These are phyloP conservation scores for Aeschynomene evenia DNA, from an alignment of 306 rosid species.

Conservation along the genomic window DNA sequence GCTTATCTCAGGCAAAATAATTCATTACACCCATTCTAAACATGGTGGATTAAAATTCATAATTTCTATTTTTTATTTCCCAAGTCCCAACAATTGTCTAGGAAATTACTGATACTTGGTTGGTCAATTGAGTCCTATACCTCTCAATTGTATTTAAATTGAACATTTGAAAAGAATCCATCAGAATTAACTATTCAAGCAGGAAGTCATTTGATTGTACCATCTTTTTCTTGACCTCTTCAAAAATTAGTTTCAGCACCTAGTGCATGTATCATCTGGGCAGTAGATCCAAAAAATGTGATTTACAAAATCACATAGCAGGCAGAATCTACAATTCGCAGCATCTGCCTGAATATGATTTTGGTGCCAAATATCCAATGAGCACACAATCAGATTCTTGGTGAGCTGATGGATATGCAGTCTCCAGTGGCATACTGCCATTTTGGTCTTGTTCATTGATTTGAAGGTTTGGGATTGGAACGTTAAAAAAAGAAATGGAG, in stretches of 20 bases:
- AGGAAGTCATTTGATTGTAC: neutral
- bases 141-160: neutral
- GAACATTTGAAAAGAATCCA: neutral
- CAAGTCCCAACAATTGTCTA: neutral
- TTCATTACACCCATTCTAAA: neutral
- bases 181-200: conserved; percentile 16
- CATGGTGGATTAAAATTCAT: neutral
- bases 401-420: neutral
- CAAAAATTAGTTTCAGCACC: neutral
- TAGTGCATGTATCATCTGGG: neutral
- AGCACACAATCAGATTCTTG: conserved; percentile 5
- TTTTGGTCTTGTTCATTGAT: neutral
- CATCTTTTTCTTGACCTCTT: conserved; percentile 13
- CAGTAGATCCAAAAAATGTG: neutral
- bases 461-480: neutral
- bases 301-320: neutral
- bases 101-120: too few species aligned
- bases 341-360: conserved; percentile 1
- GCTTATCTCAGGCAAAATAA: conserved; percentile 1
- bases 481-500: neutral
- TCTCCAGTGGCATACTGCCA: neutral
- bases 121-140: neutral
- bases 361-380: neutral
- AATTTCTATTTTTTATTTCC: neutral
- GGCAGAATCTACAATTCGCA: conserved; percentile 6